These are phyloP conservation scores for Eimeria maxima DNA, from an alignment of 169 alveolate species.

Conservation along the genomic window DNA sequence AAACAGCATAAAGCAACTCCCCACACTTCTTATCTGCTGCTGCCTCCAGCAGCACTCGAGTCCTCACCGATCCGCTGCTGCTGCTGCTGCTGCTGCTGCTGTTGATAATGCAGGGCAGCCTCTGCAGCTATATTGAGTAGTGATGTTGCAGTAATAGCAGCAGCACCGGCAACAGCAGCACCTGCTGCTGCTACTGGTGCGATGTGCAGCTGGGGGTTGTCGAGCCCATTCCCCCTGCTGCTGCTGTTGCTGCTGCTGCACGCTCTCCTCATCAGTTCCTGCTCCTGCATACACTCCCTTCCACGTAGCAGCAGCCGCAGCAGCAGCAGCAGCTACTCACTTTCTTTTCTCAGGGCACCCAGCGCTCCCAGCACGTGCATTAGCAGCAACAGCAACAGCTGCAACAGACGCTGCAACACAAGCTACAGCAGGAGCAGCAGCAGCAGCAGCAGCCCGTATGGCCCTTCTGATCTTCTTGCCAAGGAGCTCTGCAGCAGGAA, in stretches of 20 bases:
- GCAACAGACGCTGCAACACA: neutral
- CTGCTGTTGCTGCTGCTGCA: constrained; percentile 36
- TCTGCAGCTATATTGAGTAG: neutral
- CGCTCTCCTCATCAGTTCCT: neutral
- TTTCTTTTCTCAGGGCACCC: neutral
- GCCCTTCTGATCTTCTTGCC: neutral
- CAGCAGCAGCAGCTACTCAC: constrained; percentile 21
- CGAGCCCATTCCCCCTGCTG: neutral
- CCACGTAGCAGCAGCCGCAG: neutral
- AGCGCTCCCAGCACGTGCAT: neutral
- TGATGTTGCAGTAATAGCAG: constrained; percentile 3
- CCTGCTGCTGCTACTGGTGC: constrained; percentile 41
- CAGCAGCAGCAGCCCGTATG: constrained; percentile 21
- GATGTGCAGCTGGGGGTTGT: neutral
- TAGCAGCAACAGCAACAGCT: neutral
- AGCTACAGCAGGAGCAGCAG: neutral
- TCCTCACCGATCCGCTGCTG: constrained; percentile 1
- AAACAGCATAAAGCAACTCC: neutral
- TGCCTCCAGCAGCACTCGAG: constrained; percentile 21
- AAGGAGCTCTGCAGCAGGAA: neutral
- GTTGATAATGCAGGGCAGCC: neutral
- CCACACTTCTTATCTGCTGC: neutral
- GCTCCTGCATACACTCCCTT: neutral
- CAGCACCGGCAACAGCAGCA: constrained; percentile 23
- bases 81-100: constrained; percentile 48